Evolutionary conservation across 2,329 filamentous ascomycete genomes (phyloP), one percentile per base, ranked within the genome.

Genomic region (Penicillium sp.): DNA sequence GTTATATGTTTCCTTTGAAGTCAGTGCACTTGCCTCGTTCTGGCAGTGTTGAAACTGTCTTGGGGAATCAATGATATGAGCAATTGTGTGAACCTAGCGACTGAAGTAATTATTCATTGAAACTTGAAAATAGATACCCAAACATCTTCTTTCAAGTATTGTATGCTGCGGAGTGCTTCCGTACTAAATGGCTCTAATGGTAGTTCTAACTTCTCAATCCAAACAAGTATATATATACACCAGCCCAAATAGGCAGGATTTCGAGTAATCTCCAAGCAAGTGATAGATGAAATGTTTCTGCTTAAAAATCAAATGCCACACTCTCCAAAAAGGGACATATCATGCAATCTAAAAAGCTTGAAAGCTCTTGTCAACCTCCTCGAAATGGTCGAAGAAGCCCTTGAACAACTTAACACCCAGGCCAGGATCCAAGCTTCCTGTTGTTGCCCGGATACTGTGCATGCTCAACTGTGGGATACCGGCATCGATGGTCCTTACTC

Each of bases 381-480:
- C 91, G 79, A 88, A 97, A 61, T 87, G 78, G 65, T 96, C 90
- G 64, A 96, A 82, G 72, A 96, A 96, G 1, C 87, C 91, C 79
- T 90, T 89, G 77, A 96, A 97, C 63, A 91, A 84, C 74, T 90
- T 87, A 18, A 94, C 89, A 3, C 92, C 93, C 62, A 97, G 76
- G 0, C 93, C 93, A 0, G 93, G 93, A 68, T 97, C 93, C 62
- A 92, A 71, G 38, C 83, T 83, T 2, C 93, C 93, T 0, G 90
- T 96, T 0, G 91, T 96, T 0, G 93, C 93, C 24, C 93, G 83
- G 63, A 97, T 89, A 52, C 85, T 90, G 73, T 97, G 93, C 93
- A 97, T 97, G 68, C 88, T 93, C 64, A 97, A 75, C 76, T 97
- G 93, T 5, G 91, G 87, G 66, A 97, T 87, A 14, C 93, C 93